Evolutionary conservation across 768 basidiomycete species (phyloP).

Genomic region (Hemileccinum rubropunctum): DNA sequence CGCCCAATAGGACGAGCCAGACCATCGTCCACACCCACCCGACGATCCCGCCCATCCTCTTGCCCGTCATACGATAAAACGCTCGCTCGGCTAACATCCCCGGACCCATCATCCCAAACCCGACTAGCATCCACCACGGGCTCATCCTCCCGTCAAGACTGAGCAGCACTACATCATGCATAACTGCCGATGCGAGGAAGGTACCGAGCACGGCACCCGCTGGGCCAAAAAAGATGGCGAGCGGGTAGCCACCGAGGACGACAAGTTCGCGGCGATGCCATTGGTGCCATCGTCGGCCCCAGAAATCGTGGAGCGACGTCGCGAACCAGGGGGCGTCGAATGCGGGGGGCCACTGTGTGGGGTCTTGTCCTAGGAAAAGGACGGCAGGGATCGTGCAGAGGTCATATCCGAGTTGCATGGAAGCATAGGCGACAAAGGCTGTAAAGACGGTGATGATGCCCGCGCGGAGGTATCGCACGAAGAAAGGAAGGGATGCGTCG

Average conservation of each 20-base stretch:
- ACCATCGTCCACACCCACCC: conserved; percentile 37
- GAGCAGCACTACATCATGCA: conserved; percentile 54
- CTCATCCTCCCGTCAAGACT: conserved; percentile 48
- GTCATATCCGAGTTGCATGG: conserved; percentile 39
- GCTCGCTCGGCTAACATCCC: conserved; percentile 47
- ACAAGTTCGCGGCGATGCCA: conserved; percentile 32
- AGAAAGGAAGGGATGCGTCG: conserved; percentile 28
- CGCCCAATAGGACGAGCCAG: conserved; percentile 26
- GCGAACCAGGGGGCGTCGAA: conserved; percentile 35
- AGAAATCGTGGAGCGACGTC: conserved; percentile 38
- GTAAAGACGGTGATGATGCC: conserved; percentile 40
- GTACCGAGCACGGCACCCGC: conserved; percentile 49
- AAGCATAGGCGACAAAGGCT: conserved; percentile 45
- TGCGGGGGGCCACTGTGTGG: conserved; percentile 32
- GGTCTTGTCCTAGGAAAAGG: conserved; percentile 27
- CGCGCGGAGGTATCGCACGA: conserved; percentile 35
- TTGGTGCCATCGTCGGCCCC: conserved; percentile 41
- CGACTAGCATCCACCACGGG: conserved; percentile 38
- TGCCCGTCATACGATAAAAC: conserved; percentile 23
- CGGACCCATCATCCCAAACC: conserved; percentile 54
- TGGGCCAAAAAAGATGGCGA: conserved; percentile 42
- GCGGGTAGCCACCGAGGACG: conserved; percentile 27
- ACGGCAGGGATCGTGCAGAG: conserved; percentile 22
- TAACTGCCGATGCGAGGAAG: conserved; percentile 53
- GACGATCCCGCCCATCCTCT: conserved; percentile 25